Conservation (phyloP, 2,329 filamentous ascomycete genomes). For the Ophiostoma tasmaniense region DNA sequence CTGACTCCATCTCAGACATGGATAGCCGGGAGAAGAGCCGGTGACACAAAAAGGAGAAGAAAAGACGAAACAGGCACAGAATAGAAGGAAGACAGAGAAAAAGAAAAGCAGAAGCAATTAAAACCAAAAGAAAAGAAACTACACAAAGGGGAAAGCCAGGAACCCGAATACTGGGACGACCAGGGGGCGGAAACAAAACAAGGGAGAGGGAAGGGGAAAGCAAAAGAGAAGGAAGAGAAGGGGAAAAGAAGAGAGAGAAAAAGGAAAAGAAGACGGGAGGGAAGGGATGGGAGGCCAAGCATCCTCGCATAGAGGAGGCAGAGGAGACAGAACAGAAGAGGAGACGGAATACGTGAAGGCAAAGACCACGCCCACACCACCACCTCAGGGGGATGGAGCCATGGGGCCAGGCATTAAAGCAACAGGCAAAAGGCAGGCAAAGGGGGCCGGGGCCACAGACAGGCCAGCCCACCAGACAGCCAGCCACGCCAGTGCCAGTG, state of each 20-base stretch:
- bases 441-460: not conserved
- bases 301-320: not conserved
- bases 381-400: not conserved
- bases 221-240: not conserved
- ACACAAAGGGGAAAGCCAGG: not conserved
- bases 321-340: not conserved
- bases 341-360: not conserved
- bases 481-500: not conserved
- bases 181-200: slow-evolving; percentile 5
- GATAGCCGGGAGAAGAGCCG: not conserved
- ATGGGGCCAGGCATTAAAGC: not conserved
- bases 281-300: not conserved
- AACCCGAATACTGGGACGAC: slow-evolving; percentile 4
- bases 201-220: not conserved
- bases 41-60: not conserved
- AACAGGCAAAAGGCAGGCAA: not conserved
- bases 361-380: not conserved
- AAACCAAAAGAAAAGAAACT: not conserved
- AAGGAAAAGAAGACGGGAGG: not conserved
- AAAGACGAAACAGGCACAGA: not conserved
- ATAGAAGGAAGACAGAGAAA: not conserved
- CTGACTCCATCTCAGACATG: slow-evolving; percentile 3
- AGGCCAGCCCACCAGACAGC: not conserved
- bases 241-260: not conserved
- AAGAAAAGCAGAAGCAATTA: not conserved